These are phyloP conservation scores for Camelina neglecta DNA, from an alignment of 345 rosid genomes.

Conservation along the genomic window DNA sequence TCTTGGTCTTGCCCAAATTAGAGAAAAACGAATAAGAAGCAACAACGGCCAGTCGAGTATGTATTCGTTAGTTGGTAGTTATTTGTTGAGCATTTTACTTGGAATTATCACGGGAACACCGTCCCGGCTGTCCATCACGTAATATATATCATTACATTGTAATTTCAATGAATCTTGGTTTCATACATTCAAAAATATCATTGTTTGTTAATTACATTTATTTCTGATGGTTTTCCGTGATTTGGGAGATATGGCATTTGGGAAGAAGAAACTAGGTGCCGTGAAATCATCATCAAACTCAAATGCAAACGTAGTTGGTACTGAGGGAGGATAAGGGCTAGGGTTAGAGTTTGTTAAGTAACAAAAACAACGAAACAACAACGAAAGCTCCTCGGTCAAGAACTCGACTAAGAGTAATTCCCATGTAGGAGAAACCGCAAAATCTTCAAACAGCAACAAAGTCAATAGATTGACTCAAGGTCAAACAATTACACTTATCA, in stretches of 20 bases:
- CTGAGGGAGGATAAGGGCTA: slow-evolving; percentile 25
- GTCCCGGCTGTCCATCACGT: too few species aligned
- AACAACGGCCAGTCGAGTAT: too few species aligned
- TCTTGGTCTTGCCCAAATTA: too few species aligned
- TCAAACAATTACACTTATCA: too few species aligned
- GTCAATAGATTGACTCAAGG: slow-evolving; percentile 53
- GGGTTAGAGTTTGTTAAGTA: slow-evolving; percentile 51
- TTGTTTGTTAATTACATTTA: neutral
- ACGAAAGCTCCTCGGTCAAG: slow-evolving; percentile 57
- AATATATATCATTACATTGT: too few species aligned
- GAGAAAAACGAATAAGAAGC: too few species aligned
- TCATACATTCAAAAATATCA: neutral
- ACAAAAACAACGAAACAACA: slow-evolving; percentile 44
- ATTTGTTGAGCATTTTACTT: too few species aligned
- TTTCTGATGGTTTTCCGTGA: neutral
- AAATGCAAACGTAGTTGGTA: slow-evolving; percentile 9
- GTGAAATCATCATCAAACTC: slow-evolving; percentile 38
- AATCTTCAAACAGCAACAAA: slow-evolving; percentile 64
- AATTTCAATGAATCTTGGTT: neutral
- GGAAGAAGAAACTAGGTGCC: slow-evolving; percentile 39
- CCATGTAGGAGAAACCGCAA: slow-evolving; percentile 65
- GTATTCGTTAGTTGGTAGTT: too few species aligned
- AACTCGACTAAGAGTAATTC: slow-evolving; percentile 46
- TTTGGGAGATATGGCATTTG: slow-evolving; percentile 48
- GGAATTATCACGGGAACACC: too few species aligned